phyloP scores from a whole-genome alignment of 139 green algal genomes.

The Pseudopediastrum boryanum region DNA sequence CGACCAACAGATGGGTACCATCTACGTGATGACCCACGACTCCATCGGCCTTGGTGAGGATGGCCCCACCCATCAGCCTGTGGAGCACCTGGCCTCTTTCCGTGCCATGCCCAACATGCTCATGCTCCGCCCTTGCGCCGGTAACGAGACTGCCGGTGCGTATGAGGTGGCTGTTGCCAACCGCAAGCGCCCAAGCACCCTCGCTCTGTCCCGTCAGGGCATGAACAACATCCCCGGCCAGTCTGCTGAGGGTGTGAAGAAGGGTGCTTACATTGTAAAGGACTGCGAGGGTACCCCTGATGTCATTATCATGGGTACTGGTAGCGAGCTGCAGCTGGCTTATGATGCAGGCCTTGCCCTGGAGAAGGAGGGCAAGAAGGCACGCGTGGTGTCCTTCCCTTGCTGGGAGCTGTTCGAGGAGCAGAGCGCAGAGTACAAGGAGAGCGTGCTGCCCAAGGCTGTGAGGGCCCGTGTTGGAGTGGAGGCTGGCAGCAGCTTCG shows the following conservation, averaged over 20 bases:
- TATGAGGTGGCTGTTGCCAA: conserved; percentile 91
- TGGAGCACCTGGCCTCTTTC: conserved; percentile 98
- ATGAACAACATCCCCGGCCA: conserved; percentile 92
- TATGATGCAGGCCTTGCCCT: conserved; percentile 81
- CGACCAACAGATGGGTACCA: conserved; percentile 64
- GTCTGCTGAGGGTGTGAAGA: conserved; percentile 76
- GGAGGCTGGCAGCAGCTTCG: conserved; percentile 92
- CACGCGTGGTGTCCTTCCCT: conserved; percentile 94
- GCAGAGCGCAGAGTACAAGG: conserved; percentile 83
- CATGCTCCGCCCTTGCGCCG: conserved; percentile 92
- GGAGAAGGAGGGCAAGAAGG: conserved; percentile 86
- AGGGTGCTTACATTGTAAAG: conserved; percentile 93
- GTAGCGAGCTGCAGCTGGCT: conserved; percentile 92
- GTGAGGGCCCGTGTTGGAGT: conserved; percentile 86
- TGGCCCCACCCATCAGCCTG: conserved; percentile 97
- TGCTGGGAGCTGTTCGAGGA: conserved; percentile 98
- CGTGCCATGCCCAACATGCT: conserved; percentile 98
- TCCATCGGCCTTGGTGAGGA: conserved; percentile 99
- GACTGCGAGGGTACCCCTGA: conserved; percentile 74
- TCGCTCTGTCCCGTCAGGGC: conserved; percentile 96
- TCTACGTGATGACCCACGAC: conserved; percentile 99
- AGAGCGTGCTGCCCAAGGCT: conserved; percentile 74
- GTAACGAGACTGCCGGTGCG: conserved; percentile 93
- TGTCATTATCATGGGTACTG: conserved; percentile 94
- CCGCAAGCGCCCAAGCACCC: conserved; percentile 80